Evolutionary conservation across 495 filamentous ascomycete species (phyloP), one percentile per base, ranked within the genome.

Genomic region (Penicillium silybi): DNA sequence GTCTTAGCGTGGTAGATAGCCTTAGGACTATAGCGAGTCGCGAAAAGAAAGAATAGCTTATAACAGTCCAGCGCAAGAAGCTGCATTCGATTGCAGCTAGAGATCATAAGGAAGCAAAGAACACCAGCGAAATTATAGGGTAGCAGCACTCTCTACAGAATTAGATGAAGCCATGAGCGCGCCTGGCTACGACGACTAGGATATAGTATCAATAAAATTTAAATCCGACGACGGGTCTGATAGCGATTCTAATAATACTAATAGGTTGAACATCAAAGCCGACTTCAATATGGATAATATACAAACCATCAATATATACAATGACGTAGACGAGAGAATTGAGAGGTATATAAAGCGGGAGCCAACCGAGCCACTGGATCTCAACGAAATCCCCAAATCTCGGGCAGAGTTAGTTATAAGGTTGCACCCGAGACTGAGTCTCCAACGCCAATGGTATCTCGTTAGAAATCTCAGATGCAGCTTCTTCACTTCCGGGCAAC

Each of bases 401-500:
- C 39, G 35, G 7, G 13, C 32, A 13, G 38, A 43, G 17, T 9
- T 44, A 23, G 26, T 34, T 25, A 34, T 48, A 16, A 50, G 26
- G 29, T 39, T 7, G 26, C 54, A 34, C n/a, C 20, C 22, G 44
- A 52, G 26, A 15, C 26, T 23, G 11, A 34, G 20, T 34, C 27
- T 16, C 18, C n/a, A 9, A n/a, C 19, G 26, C 22, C 23, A 13
- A 29, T 29, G 27, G 26, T 26, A 20, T 46, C 59, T 42, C 40
- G 47, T 10, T 67, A 61, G 64, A 45, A 50, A 29, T 64, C 58
- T 44, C 47, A 55, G 32, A 61, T 59, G 48, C 64, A 67, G 47
- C 59, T 67, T 42, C 50, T 59, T 43, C 53, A 44, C 29, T 67
- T 64, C 54, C 64, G 62, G 17, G 51, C 59, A 48, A 61, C 58